Evolutionary conservation across 768 basidiomycete species (phyloP), one percentile per base, ranked within the genome.

Genomic region (Tulasnella calospora): DNA sequence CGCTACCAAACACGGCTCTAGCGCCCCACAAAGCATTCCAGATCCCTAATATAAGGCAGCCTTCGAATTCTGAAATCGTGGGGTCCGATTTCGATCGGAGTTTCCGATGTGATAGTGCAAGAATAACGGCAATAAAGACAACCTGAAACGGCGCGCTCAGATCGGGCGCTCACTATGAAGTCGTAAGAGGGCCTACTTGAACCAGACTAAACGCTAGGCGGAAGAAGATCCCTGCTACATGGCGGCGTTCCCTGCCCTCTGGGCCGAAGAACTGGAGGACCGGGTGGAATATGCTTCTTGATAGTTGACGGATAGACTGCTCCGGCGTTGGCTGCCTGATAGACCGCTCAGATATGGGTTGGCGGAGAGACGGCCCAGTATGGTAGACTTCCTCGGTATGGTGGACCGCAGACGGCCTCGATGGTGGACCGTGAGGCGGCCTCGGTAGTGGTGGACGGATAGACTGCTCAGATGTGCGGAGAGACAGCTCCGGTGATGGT

Each of bases 21-120:
- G 41, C 77, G 3, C 44, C 55, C 79, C 79, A 80, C 12, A 80
- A 33, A 35, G 76, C 70, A 36, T 44, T 61, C 69, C 79, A 70
- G 12, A 46, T 23, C 10, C 79, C 79, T 19, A 80, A 35, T n/a
- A 21, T 79, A 6, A 61, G 33, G 71, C 79, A 79, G 5, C 41
- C 79, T 4, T 72, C n/a, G 46, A 41, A 80, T 44, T 80, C 79
- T 17, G 78, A 71, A n/a, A 79, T 13, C 3, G 4, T 36, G n/a
- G 30, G 30, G 46, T 79, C 61, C 27, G 30, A 40, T 47, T 73
- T 67, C 8, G 79, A 80, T 10, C 36, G 55, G 79, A 79, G 78
- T 13, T 12, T 40, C 17, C 61, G 21, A 6, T 9, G 19, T 2
- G 78, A 71, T 15, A 79, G 36, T 17, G 74, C 35, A 8, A 76